These are phyloP conservation scores for Aegle marmelos DNA, from an alignment of 345 rosid genomes.

Conservation along the genomic window DNA sequence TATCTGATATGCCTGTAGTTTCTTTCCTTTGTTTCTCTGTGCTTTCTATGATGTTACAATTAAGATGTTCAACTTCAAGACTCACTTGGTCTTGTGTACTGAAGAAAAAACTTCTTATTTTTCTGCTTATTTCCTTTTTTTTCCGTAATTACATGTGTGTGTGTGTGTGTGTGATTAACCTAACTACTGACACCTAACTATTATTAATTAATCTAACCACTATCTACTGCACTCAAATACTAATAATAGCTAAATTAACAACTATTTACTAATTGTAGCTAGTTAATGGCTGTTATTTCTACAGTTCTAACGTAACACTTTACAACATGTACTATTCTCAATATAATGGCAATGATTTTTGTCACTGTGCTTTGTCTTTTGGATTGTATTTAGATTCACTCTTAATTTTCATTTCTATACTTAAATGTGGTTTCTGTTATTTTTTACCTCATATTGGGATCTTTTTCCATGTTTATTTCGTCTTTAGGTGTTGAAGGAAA, in stretches of 20 bases:
- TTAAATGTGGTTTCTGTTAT: background rate
- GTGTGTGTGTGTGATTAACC: no score
- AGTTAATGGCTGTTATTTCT: no score
- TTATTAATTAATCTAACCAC: no score
- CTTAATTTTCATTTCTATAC: background rate
- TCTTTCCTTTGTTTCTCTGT: background rate
- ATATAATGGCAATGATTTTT: background rate
- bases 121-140: no score
- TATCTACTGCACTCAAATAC: no score
- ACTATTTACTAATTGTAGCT: no score
- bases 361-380: background rate
- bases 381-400: background rate
- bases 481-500: constrained; percentile 72
- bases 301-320: no score
- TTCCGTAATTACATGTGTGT: no score
- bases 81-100: background rate
- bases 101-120: no score
- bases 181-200: no score
- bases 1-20: background rate
- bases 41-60: background rate
- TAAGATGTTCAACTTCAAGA: background rate
- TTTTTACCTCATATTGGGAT: background rate
- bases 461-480: background rate
- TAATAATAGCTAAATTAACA: no score
- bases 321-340: background rate